Evolutionary conservation across 108 stramenopile species (phyloP).

Genomic region (Mayamaea pseudoterrestris): DNA sequence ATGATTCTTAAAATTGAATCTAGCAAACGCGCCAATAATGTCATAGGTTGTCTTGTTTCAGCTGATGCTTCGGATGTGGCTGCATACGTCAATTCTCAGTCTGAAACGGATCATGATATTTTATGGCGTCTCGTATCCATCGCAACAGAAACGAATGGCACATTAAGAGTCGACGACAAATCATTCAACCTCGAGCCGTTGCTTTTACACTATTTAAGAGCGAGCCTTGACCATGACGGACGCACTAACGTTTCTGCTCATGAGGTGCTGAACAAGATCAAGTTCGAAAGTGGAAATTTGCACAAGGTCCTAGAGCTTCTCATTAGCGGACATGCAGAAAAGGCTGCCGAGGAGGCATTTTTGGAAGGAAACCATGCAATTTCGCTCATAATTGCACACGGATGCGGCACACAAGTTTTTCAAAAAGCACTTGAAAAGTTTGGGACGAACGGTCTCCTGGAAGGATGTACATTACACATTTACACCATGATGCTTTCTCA

Average conservation of each 20-base stretch:
- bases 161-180: constrained; percentile 51
- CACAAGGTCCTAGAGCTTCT: constrained; percentile 43
- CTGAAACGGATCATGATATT: constrained; percentile 16
- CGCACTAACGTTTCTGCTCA: no score
- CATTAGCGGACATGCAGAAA: constrained; percentile 47
- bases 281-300: no score
- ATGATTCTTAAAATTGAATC: constrained; percentile 2
- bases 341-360: constrained; percentile 58
- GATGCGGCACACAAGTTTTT: constrained; percentile 54
- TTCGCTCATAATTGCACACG: constrained; percentile 59
- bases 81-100: constrained; percentile 31
- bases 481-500: constrained; percentile 51
- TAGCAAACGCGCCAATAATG: constrained; percentile 15
- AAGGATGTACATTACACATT: constrained; percentile 70
- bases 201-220: no score
- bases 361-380: constrained; percentile 44
- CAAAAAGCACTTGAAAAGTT: constrained; percentile 39
- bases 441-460: constrained; percentile 29
- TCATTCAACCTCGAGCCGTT: no score
- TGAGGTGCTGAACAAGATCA: no score
- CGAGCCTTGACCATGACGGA: no score
- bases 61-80: constrained; percentile 22
- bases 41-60: constrained; percentile 26
- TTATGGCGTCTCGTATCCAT: constrained; percentile 65
- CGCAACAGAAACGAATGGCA: constrained; percentile 47